Evolutionary conservation across 768 basidiomycete species (phyloP).

Genomic region (Rhodotorula paludigena): DNA sequence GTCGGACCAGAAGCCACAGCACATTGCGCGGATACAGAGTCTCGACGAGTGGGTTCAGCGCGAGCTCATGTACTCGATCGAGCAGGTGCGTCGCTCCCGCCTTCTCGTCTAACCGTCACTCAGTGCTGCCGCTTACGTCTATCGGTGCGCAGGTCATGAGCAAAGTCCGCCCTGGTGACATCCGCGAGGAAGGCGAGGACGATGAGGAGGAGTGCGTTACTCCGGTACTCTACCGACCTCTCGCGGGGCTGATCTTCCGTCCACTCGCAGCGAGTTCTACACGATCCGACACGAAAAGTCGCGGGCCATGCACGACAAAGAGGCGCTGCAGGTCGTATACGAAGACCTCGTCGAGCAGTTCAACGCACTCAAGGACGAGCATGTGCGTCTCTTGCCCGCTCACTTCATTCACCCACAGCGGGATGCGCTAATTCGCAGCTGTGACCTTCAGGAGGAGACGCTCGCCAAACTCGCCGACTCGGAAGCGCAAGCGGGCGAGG

Average conservation of each 20-base stretch:
- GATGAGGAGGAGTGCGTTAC: slow-evolving; percentile 73
- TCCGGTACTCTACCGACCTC: background rate
- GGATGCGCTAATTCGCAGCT: background rate
- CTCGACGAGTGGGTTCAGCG: slow-evolving; percentile 79
- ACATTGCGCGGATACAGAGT: slow-evolving; percentile 81
- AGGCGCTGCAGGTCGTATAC: slow-evolving; percentile 76
- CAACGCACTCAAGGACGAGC: slow-evolving; percentile 56
- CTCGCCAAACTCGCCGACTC: slow-evolving; percentile 1
- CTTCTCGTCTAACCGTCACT: background rate
- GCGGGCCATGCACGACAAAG: slow-evolving; percentile 73
- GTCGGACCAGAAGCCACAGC: slow-evolving; percentile 78
- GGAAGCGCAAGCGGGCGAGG: background rate
- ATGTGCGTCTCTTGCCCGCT: slow-evolving; percentile 10
- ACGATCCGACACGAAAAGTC: slow-evolving; percentile 74
- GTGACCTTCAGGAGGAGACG: slow-evolving; percentile 57
- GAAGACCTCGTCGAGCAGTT: slow-evolving; percentile 71
- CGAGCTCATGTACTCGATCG: slow-evolving; percentile 85
- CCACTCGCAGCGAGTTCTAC: slow-evolving; percentile 83
- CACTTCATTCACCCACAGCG: background rate
- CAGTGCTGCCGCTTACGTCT: background rate
- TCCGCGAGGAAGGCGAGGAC: slow-evolving; percentile 52
- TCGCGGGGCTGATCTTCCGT: background rate
- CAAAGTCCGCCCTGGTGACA: slow-evolving; percentile 58
- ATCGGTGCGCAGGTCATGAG: slow-evolving; percentile 62
- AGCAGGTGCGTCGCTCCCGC: slow-evolving; percentile 59